Conservation (phyloP, 495 filamentous ascomycete species). For the Neurospora cerealis region DNA sequence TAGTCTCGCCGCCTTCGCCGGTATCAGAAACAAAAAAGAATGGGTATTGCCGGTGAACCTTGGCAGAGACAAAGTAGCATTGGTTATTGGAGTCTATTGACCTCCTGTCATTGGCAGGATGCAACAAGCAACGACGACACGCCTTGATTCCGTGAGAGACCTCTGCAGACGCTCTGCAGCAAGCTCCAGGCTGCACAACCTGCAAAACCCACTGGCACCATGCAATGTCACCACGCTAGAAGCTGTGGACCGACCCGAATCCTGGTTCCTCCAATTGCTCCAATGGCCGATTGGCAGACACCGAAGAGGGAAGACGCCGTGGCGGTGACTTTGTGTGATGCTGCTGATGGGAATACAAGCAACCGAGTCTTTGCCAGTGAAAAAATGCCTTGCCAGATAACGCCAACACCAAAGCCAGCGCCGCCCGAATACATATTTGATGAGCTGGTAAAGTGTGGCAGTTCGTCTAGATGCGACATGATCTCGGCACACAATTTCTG, state of each 20-base stretch:
- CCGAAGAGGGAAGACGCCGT: not conserved
- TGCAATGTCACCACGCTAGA: not conserved
- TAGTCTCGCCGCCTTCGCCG: not conserved
- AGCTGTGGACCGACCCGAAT: not conserved
- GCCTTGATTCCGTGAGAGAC: not conserved
- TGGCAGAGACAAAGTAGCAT: not conserved
- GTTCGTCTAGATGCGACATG: not conserved
- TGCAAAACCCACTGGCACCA: not conserved
- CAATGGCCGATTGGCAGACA: not conserved
- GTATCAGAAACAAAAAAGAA: not conserved
- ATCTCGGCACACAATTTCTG: not conserved
- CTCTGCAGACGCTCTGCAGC: not conserved
- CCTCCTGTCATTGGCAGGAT: not conserved
- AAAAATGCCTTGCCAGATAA: not conserved
- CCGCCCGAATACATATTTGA: too few relatives aligned
- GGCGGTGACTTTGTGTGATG: not conserved
- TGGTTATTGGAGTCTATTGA: not conserved
- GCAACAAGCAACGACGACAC: not conserved
- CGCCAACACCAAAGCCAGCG: not conserved
- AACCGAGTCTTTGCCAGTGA: not conserved
- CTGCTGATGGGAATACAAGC: not conserved
- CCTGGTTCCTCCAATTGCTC: not conserved
- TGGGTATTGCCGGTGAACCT: not conserved
- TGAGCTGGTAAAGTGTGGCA: not conserved
- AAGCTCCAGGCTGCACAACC: not conserved